phyloP scores from a whole-genome alignment of 768 basidiomycete genomes.

The Rhodotorula graminis region DNA sequence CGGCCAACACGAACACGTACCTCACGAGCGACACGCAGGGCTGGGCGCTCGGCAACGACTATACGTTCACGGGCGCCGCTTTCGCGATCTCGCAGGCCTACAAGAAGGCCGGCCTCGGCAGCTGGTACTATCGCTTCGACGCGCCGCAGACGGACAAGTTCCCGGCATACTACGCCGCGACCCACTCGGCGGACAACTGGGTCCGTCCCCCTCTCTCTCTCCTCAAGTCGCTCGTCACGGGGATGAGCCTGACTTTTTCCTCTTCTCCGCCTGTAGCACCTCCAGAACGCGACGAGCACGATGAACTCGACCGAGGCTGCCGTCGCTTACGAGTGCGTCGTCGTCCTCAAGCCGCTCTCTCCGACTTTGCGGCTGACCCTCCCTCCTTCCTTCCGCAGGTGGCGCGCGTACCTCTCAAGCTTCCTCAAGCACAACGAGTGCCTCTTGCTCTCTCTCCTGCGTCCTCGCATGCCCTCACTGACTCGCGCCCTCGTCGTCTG shows the following conservation, averaged over 20 bases:
- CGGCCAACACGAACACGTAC: slow-evolving; percentile 13
- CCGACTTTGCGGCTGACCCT: background rate
- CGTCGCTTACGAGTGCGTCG: slow-evolving; percentile 3
- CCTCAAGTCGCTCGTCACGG: no score
- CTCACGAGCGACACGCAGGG: background rate
- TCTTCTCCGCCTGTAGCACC: background rate
- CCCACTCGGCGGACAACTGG: slow-evolving; percentile 8
- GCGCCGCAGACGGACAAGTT: background rate
- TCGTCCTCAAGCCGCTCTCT: background rate
- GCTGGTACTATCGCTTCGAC: slow-evolving; percentile 4
- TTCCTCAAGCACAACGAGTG: slow-evolving; percentile 17
- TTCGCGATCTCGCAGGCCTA: background rate
- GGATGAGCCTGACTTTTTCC: no score
- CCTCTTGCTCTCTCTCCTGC: background rate
- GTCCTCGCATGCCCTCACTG: no score
- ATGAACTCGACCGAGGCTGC: slow-evolving; percentile 4
- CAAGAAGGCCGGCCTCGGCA: background rate
- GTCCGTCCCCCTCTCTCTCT: background rate
- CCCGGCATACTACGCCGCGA: background rate
- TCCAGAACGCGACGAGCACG: slow-evolving; percentile 10
- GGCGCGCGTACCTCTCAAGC: slow-evolving; percentile 12
- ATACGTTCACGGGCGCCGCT: background rate
- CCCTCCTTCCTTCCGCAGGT: background rate
- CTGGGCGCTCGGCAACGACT: background rate
- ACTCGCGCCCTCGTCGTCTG: no score